A percentile compares a stretch with the other conserved stretches of the same genome.
These are phyloP conservation scores for Penicillium polonicum DNA, from an alignment of 2,329 filamentous ascomycete genomes.

Conservation along the genomic window DNA sequence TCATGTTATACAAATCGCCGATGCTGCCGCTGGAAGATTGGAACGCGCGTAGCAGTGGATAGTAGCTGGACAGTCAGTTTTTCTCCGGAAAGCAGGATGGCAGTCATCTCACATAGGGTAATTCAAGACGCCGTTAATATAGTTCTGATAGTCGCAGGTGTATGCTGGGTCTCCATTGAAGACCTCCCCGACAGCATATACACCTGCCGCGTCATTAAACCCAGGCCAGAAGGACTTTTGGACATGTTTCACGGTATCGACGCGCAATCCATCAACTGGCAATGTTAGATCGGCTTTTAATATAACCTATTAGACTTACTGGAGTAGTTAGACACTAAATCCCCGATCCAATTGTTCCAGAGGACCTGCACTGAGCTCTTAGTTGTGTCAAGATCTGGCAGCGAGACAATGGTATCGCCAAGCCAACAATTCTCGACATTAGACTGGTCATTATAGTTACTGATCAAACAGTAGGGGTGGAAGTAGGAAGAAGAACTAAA, in stretches of 20 bases:
- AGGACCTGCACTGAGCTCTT: slow-evolving; percentile 49
- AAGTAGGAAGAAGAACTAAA: slow-evolving; percentile 62
- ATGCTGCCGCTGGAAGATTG: slow-evolving; percentile 36
- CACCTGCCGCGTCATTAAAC: slow-evolving; percentile 43
- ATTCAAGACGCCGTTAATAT: slow-evolving; percentile 50
- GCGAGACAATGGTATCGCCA: slow-evolving; percentile 53
- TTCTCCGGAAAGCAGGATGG: slow-evolving; percentile 38
- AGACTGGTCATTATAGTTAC: slow-evolving; percentile 53
- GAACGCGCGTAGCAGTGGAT: slow-evolving; percentile 38
- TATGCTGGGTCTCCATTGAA: slow-evolving; percentile 42
- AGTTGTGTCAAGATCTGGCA: slow-evolving; percentile 64
- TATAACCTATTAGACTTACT: slow-evolving; percentile 46
- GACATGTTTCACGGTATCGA: slow-evolving; percentile 54
- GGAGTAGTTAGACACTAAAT: slow-evolving; percentile 58
- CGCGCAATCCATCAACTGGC: slow-evolving; percentile 52
- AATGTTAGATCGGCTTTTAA: neutral
- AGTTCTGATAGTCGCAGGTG: slow-evolving; percentile 47
- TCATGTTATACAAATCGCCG: slow-evolving; percentile 35
- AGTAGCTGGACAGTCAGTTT: slow-evolving; percentile 48
- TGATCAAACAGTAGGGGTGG: slow-evolving; percentile 57
- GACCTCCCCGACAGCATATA: slow-evolving; percentile 53
- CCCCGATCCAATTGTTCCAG: slow-evolving; percentile 58
- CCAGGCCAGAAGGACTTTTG: slow-evolving; percentile 47
- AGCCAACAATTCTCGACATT: slow-evolving; percentile 53
- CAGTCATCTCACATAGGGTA: slow-evolving; percentile 41